Base-by-base conservation (phyloP, 805 yeast genomes). In the Metschnikowia picachoensis region DNA sequence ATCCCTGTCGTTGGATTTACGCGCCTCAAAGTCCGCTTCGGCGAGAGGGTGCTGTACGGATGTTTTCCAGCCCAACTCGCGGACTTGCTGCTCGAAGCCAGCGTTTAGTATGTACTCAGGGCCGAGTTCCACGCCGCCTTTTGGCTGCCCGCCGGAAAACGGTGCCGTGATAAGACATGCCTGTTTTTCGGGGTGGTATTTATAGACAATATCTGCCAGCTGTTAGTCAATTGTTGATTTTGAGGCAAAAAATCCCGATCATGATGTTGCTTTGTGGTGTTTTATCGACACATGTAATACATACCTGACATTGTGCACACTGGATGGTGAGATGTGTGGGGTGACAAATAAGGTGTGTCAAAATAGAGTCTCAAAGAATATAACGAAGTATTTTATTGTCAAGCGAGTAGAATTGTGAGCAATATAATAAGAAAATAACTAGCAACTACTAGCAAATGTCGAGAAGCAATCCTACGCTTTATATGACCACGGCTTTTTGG, bases 121-220 rank as follows among this genome's bases (percentile, higher is more conserved):
- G 31, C 97, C 99, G 41, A 80, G 77, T 61, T 92, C 99, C 34
- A 92, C 97, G 52, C 99, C 99, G 20, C 82, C 78, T 61, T 88
- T 87, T 35, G 89, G 91, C 66, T 92, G 99, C 50, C 99, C 99
- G 20, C 97, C 98, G 32, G 90, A 80, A 67, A 92, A 94, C 43
- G 98, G 98, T 0, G 97, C 97, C 15, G 83, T 74, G 49, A 94
- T 79, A 44, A 92, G 71, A n/a, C 89, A 77, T 32, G 82, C 78
- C 43, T 78, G 72, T 57, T 74, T 80, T 40, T 71, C 60, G 40
- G 78, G 73, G 59, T 77, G 77, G 60, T 72, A 81, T 50, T 80
- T 79, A 73, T 73, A 85, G 38, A 67, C 57, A 44, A 72, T 37
- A 44, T 44, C 69, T 64, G 53, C 3, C 16, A 12, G 32, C 11